Base-by-base conservation (phyloP, 352 stramenopile species). In the Vaucheria bursata region DNA sequence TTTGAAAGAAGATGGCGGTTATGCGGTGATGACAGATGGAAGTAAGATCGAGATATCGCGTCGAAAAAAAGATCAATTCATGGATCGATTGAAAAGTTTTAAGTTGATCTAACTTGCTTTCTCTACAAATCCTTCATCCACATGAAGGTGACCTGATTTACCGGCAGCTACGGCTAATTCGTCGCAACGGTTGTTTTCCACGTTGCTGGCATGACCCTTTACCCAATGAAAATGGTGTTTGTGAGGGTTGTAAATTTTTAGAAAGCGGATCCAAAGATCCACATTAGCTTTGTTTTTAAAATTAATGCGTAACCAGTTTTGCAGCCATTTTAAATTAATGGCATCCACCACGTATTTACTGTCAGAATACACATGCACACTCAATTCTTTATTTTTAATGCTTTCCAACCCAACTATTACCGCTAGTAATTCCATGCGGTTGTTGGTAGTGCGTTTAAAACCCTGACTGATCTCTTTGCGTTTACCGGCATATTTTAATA, bases 61-160 rank as follows among this genome's bases (percentile, higher is more conserved):
- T 18, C 45, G 45, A 59, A 59, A 59, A 59, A 59, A 59, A 59
- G 45, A 59, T 18, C 12, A 59, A 25, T 59, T 59, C 25, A 18
- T 59, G 25, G 25, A 59, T 18, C 45, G 18, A 59, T 59, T 59
- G n/a, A n/a, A n/a, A n/a, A n/a, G n/a, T n/a, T n/a, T n/a, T n/a
- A n/a, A n/a, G n/a, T n/a, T n/a, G n/a, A n/a, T n/a, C n/a, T n/a
- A n/a, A n/a, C n/a, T n/a, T n/a, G n/a, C n/a, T n/a, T n/a, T n/a
- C n/a, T n/a, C n/a, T n/a, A n/a, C 45, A 59, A 59, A 59, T 59
- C 45, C 45, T 59, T 59, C 45, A 59, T 59, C 45, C 18, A 59
- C 25, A 18, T 18, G 45, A 18, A 59, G 45, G 45, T 59, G 12
- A 18, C 25, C 25, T 59, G 12, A 18, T 18, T 59, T 25, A 25